Base-by-base conservation (phyloP, 1,139 yeast genomes). In the Sugiyamaella grinbergsii region DNA sequence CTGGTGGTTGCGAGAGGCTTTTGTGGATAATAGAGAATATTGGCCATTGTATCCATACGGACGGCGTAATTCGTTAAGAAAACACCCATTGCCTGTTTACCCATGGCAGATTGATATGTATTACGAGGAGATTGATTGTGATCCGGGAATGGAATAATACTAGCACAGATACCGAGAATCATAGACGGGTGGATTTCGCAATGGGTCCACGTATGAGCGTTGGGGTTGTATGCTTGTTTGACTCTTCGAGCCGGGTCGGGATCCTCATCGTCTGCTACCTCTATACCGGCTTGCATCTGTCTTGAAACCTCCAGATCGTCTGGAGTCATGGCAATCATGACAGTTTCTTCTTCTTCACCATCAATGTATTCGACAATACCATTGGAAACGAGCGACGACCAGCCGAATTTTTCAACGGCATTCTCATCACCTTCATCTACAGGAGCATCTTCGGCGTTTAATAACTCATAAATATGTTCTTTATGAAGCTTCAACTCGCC, bases 31-130 rank as follows among this genome's bases (percentile, higher is more conserved):
- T 94, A 94, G 60, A 93, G 78, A 64, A 93, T 91, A 64, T 93
- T 93, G 13, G 98, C 97, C 98, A 94, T 93, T 3, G 98, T 93
- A 72, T 93, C 99, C 98, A 93, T 93, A 75, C 99, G 88, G 47
- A 91, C 96, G 51, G 86, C 81, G 69, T 93, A 94, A 67, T 93
- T 93, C 4, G 98, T 93, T 65, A 93, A 78, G 71, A 89, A 91
- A n/a, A 94, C 98, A 68, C 99, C 99, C 98, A 93, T 93, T 54
- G 99, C 99, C 75, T 93, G 99, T 72, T 93, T 93, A 82, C 98
- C 98, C 98, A 93, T 93, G 58, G 98, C 98, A 67, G 96, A 90
- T 75, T 93, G 98, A 73, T 93, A 93, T 5, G 98, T 93, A 70
- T 93, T 93, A 83, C 98, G 95, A 54, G 98, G 98, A 53, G 98